Base-by-base conservation (phyloP, 257 asterid genomes). In the Petunia axillaris region DNA sequence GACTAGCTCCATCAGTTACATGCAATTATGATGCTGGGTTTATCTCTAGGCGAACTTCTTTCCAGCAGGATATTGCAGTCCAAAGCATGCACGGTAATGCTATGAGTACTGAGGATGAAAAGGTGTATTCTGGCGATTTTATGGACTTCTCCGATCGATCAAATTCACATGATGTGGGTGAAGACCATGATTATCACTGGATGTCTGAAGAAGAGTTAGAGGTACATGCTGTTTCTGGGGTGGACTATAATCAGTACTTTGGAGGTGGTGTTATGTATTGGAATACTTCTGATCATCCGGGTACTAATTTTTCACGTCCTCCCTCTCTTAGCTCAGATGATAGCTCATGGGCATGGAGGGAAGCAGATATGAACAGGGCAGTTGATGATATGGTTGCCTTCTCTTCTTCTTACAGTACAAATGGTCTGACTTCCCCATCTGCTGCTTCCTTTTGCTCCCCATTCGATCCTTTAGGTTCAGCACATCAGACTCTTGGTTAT, bases 231-330 rank as follows among this genome's bases (percentile, higher is more conserved):
- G 84, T 91, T 76, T 79, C 92, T 68, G 97, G 93, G 70, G 79
- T 92, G 91, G 99, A 96, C 85, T 96, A 94, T 85, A 96, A 86
- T 87, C 96, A 96, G 85, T 87, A 89, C 81, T 96, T 96, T 86
- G 99, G 99, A 65, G 98, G 98, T 50, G 99, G 99, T 57, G 97
- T 96, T 84, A 96, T 96, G 99, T 96, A 96, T 85, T 96, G 99
- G 99, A 82, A 91, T 83, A 95, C 98, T 59, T 90, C 97, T 75
- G 99, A 96, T 88, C 93, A 86, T 87, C 97, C 90, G 25, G 96
- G 92, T 83, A 85, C 90, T 67, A 90, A 88, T 87, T 94, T 93
- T 84, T 96, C 99, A 25, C 97, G 97, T 79, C 98, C 99, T 80
- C 99, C 99, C 68, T 96, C 99, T 80, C 99, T 93, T 84, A 92